Conservation (phyloP, 441 rosid species). For the Erodium chrysanthum region DNA sequence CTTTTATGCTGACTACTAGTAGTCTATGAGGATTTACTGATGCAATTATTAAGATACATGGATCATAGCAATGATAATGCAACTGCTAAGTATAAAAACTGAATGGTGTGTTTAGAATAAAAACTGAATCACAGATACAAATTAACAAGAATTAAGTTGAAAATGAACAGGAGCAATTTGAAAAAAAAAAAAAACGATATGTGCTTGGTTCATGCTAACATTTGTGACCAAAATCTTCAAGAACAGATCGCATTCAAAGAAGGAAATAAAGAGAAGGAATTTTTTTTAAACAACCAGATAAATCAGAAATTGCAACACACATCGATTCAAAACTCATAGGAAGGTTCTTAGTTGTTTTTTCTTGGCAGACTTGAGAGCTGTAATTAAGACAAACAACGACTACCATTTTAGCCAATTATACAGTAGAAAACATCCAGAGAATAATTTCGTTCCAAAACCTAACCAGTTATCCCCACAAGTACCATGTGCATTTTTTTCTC, state of each 20-base stretch:
- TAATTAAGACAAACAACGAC: too few species aligned
- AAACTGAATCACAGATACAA: not conserved
- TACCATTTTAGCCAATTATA: too few species aligned
- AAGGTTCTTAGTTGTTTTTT: conserved; percentile 2
- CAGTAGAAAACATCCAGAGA: not conserved
- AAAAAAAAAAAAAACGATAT: too few species aligned
- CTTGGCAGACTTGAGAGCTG: conserved; percentile 52
- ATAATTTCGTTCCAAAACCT: not conserved
- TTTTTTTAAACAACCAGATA: not conserved
- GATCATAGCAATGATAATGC: not conserved
- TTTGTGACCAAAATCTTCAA: not conserved
- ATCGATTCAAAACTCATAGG: not conserved
- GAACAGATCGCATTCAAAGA: not conserved
- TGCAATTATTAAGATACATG: not conserved
- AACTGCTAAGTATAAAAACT: not conserved
- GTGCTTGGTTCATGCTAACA: not conserved
- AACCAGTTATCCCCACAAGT: too few species aligned
- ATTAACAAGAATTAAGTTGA: not conserved
- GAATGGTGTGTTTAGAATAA: not conserved
- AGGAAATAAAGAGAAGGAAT: too few species aligned
- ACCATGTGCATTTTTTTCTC: not conserved
- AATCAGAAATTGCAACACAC: conserved; percentile 1
- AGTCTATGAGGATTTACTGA: too few species aligned
- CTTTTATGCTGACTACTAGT: too few species aligned
- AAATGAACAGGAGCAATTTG: not conserved